A percentile compares a stretch with the other conserved stretches of the same genome.
Conservation (phyloP, 1,284 basidiomycete genomes). For the Pyrrhoderma lamaoense region DNA sequence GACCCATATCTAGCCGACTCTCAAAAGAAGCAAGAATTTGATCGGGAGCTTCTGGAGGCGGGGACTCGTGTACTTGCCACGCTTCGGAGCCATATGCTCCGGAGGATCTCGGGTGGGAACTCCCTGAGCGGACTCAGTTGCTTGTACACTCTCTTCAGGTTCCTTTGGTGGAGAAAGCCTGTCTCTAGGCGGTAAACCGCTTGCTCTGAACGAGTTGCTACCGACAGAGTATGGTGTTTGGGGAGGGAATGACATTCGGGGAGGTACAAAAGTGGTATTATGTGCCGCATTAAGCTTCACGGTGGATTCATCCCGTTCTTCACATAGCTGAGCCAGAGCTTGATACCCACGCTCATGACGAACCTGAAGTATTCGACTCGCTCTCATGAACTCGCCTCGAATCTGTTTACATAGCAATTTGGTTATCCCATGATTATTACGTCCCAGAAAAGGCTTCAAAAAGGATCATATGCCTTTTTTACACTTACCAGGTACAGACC, state of each 20-base stretch:
- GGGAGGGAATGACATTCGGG: slow-evolving; percentile 51
- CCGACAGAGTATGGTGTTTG: slow-evolving; percentile 64
- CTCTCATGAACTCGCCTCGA: slow-evolving; percentile 97
- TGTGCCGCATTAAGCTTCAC: slow-evolving; percentile 32
- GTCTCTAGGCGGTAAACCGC: slow-evolving; percentile 37
- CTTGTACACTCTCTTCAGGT: background rate
- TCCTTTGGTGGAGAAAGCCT: slow-evolving; percentile 40
- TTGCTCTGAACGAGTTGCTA: slow-evolving; percentile 49
- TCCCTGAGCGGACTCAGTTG: background rate
- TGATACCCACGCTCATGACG: slow-evolving; percentile 77
- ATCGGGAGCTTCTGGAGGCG: slow-evolving; percentile 65
- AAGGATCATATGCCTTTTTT: background rate
- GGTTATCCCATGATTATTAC: background rate
- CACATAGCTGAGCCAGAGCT: slow-evolving; percentile 78
- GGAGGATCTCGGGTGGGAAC: slow-evolving; percentile 40
- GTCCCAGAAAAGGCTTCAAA: background rate
- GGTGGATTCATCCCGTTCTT: slow-evolving; percentile 62
- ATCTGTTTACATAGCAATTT: slow-evolving; percentile 48
- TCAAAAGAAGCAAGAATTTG: slow-evolving; percentile 62
- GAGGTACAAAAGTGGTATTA: slow-evolving; percentile 39
- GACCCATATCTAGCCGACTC: slow-evolving; percentile 50
- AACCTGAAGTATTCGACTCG: slow-evolving; percentile 72
- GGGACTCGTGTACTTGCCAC: slow-evolving; percentile 77
- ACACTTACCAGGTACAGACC: slow-evolving; percentile 82
- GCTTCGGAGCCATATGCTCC: slow-evolving; percentile 72